A percentile compares a stretch with the other conserved stretches of the same genome.
Conservation (phyloP, 768 basidiomycete genomes). For the Hydnum rufescens region DNA sequence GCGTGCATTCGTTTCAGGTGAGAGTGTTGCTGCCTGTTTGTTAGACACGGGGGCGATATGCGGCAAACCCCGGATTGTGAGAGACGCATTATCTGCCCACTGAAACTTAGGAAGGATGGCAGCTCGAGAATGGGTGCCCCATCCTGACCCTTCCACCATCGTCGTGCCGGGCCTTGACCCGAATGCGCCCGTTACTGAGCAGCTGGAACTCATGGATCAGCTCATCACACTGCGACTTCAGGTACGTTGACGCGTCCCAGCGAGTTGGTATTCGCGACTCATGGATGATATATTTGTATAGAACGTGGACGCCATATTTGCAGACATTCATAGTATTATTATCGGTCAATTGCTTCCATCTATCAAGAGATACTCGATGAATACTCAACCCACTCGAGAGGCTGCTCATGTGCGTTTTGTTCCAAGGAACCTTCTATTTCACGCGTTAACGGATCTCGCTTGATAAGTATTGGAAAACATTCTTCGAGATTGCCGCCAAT, state of each 20-base stretch:
- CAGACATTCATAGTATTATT: conserved; percentile 69
- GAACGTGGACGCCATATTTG: conserved; percentile 89
- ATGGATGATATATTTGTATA: conserved; percentile 15
- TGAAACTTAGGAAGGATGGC: too few species aligned
- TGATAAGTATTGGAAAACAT: conserved; percentile 81
- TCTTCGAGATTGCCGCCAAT: conserved; percentile 87
- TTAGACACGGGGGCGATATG: too few species aligned
- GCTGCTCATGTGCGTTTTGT: conserved; percentile 54
- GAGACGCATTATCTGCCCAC: too few species aligned
- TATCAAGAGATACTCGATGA: conserved; percentile 75
- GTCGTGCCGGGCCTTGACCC: conserved; percentile 53
- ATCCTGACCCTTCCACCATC: conserved; percentile 37
- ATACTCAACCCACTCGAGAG: conserved; percentile 72
- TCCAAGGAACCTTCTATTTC: neutral
- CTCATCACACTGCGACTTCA: conserved; percentile 83
- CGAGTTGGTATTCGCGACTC: neutral
- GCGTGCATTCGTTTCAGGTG: too few species aligned
- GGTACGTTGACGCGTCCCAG: conserved; percentile 21
- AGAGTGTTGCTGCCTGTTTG: too few species aligned
- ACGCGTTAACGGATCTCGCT: neutral
- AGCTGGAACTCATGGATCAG: conserved; percentile 91
- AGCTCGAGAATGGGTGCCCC: too few species aligned
- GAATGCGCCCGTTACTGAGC: conserved; percentile 47
- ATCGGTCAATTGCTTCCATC: conserved; percentile 66
- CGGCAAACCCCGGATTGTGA: too few species aligned